phyloP scores from a whole-genome alignment of 257 asterid genomes.

The Nicotiana sylvestris region DNA sequence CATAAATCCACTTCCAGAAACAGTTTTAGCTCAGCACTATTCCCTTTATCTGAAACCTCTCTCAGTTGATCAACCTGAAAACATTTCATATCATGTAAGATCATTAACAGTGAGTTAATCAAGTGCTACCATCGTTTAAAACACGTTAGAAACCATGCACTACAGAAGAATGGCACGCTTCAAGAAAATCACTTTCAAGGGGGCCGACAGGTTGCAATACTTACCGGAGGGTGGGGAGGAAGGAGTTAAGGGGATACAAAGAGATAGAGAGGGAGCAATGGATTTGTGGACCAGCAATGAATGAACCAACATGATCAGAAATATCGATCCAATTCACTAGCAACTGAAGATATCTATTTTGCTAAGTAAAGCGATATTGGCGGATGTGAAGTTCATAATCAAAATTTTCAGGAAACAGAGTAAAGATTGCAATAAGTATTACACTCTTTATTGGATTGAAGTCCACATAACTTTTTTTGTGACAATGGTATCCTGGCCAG shows the following conservation, averaged over 20 bases:
- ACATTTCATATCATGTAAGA: conserved; percentile 6
- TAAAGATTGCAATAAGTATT: background rate
- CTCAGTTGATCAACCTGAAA: conserved; percentile 69
- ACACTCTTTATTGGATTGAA: background rate
- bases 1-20: conserved; percentile 62
- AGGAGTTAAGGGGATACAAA: background rate
- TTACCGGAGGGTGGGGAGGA: background rate
- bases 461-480: background rate
- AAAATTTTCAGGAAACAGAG: background rate
- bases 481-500: background rate
- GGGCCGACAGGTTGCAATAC: background rate
- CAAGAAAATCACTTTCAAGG: background rate
- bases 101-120: background rate
- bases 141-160: background rate
- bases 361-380: background rate
- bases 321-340: background rate
- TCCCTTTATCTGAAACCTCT: conserved; percentile 59
- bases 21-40: conserved; percentile 64
- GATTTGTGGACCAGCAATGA: background rate
- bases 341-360: background rate
- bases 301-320: background rate
- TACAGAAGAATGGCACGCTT: background rate
- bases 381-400: background rate
- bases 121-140: background rate
- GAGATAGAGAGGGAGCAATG: background rate